Conservation (phyloP, 257 asterid genomes). For the Eucommia ulmoides region DNA sequence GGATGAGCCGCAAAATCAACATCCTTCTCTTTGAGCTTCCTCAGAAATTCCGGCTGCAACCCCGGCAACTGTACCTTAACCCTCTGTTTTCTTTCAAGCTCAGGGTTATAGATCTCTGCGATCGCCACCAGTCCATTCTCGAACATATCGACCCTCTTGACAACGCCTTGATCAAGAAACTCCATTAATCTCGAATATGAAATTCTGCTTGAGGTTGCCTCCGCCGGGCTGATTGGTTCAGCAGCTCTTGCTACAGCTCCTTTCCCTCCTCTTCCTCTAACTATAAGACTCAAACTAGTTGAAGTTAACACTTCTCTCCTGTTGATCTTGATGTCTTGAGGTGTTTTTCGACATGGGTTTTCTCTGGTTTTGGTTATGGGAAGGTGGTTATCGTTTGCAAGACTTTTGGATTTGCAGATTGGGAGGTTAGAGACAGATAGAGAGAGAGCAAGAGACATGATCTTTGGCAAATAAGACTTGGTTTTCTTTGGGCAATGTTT, state of each 20-base stretch:
- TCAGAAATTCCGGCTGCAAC: not conserved
- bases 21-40: not conserved
- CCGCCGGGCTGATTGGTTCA: conserved; percentile 31
- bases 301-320: conserved; percentile 27
- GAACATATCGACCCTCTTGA: not conserved
- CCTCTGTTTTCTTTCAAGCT: not conserved
- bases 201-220: conserved; percentile 42
- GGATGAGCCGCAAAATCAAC: not conserved
- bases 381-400: conserved; percentile 17
- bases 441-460: conserved; percentile 34
- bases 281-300: conserved; percentile 26
- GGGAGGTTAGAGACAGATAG: conserved; percentile 29
- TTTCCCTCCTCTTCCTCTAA: conserved; percentile 30
- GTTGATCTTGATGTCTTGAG: conserved; percentile 14
- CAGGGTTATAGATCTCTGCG: not conserved
- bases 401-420: conserved; percentile 32
- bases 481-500: conserved; percentile 3
- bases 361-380: conserved; percentile 4
- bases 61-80: not conserved
- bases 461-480: not conserved
- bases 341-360: conserved; percentile 10
- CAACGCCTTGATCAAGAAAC: conserved; percentile 42
- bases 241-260: conserved; percentile 20
- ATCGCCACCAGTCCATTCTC: not conserved
- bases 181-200: conserved; percentile 57